Evolutionary conservation across 169 alveolate genomes (phyloP).

Genomic region (Eimeria necatrix): DNA sequence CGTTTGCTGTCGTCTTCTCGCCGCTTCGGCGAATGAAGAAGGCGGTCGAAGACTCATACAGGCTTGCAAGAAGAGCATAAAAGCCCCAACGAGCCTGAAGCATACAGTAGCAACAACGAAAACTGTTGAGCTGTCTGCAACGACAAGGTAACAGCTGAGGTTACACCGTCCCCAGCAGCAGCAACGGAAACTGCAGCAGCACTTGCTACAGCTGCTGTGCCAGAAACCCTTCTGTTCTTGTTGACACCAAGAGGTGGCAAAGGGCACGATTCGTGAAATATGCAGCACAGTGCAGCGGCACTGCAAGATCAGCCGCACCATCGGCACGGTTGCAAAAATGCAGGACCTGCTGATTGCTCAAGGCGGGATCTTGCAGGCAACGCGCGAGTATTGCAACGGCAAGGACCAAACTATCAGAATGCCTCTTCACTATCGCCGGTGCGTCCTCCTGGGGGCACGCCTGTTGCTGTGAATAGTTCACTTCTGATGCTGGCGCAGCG

Average conservation of each 20-base stretch:
- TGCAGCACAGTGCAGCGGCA: constrained; percentile 5
- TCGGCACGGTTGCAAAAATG: background rate
- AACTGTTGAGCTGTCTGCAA: background rate
- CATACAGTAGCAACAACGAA: background rate
- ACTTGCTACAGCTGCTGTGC: background rate
- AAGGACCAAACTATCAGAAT: constrained; percentile 41
- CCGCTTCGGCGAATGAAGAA: constrained; percentile 16
- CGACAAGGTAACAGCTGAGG: background rate
- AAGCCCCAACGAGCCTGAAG: constrained; percentile 36
- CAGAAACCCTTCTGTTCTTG: background rate
- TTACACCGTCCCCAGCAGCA: background rate
- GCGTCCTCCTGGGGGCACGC: background rate
- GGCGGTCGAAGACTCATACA: constrained; percentile 29
- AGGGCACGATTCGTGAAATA: background rate
- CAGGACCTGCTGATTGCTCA: background rate
- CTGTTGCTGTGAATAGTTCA: constrained; percentile 17
- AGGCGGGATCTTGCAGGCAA: constrained; percentile 11
- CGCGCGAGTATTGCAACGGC: constrained; percentile 51
- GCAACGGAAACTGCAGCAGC: background rate
- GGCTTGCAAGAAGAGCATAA: constrained; percentile 27
- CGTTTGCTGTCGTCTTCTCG: constrained; percentile 7
- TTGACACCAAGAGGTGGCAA: background rate
- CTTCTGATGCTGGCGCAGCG: background rate
- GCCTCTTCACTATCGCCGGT: background rate
- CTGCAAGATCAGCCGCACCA: background rate